Base-by-base conservation (phyloP, 1,139 yeast genomes). In the Candida tropicalis region DNA sequence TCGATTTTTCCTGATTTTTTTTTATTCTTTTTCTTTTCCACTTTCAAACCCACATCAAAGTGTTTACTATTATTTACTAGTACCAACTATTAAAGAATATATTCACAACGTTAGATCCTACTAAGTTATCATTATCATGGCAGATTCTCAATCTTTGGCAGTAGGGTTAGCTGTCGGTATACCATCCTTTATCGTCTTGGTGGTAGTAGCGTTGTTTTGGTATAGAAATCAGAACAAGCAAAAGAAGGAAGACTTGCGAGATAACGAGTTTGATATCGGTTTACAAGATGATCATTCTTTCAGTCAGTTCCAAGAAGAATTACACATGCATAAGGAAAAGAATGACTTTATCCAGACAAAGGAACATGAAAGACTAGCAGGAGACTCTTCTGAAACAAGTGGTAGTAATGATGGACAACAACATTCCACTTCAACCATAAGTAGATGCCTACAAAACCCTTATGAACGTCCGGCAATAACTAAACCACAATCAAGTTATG, bases 111-210 rank as follows among this genome's bases (percentile, higher is more conserved):
- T n/a, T n/a, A n/a, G n/a, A 20, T 4, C 23, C 23, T 6, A 20
- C 23, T 20, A 20, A 20, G n/a, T 20, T 20, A 20, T 20, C 12
- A 12, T 25, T 12, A 49, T 12, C 20, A 62, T 62, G 66, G 58
- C 47, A 15, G 48, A 53, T 41, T 47, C 57, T 11, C 52, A 60
- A 44, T 53, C 59, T 11, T 50, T 63, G 41, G 59, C 77, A 10
- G 76, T 73, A 13, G 77, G 77, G 3, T 58, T 73, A 38, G 73
- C 76, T 13, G 69, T 73, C 26, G 77, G 78, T 6, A 53, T 70
- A 27, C 77, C 77, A 2, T 58, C 70, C 28, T 57, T 63, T 36
- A 32, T 68, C 12, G 59, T 70, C 20, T 39, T 70, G 6, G 48
- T 60, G 13, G 51, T 54, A 12, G 51, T 58, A 18, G 46, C 56